Percentiles rank a stretch among this genome's conserved stretches.
phyloP scores from a whole-genome alignment of 805 yeast species.

The Saturnispora mendoncae region DNA sequence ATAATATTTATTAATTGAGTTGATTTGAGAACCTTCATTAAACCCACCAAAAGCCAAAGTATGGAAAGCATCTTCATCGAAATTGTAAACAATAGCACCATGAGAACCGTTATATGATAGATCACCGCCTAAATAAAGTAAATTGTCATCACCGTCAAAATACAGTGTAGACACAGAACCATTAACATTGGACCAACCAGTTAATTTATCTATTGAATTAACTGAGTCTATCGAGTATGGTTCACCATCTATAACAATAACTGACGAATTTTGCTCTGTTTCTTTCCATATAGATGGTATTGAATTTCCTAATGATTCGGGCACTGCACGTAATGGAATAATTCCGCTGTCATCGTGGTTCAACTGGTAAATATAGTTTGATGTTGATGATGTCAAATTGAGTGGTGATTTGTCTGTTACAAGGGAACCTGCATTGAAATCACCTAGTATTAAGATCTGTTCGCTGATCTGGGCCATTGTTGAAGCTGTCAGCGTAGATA shows the following conservation, averaged over 20 bases:
- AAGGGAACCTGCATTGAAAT: conserved; percentile 22
- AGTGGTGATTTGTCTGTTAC: conserved; percentile 17
- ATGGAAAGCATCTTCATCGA: conserved; percentile 31
- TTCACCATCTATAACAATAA: conserved; percentile 19
- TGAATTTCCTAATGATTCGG: not conserved
- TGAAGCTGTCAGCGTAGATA: not conserved
- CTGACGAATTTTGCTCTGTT: conserved; percentile 5
- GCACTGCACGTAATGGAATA: not conserved
- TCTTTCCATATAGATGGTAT: conserved; percentile 11
- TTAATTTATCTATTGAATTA: conserved; percentile 4
- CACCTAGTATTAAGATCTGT: conserved; percentile 21
- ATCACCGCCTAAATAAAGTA: conserved; percentile 76
- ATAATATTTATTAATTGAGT: conserved; percentile 47
- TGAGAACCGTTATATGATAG: conserved; percentile 41
- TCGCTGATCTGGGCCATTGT: conserved; percentile 18
- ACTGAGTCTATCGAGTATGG: conserved; percentile 18
- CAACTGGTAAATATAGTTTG: conserved; percentile 15
- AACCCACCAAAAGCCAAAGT: conserved; percentile 72
- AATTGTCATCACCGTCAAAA: conserved; percentile 37
- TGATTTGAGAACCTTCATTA: conserved; percentile 46
- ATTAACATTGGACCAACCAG: conserved; percentile 23
- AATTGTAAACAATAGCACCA: conserved; percentile 61
- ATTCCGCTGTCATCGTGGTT: conserved; percentile 10
- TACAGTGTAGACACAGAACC: conserved; percentile 39
- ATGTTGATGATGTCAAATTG: conserved; percentile 16